phyloP scores from a whole-genome alignment of 1,139 yeast species.

The Protomyces inundatus region DNA sequence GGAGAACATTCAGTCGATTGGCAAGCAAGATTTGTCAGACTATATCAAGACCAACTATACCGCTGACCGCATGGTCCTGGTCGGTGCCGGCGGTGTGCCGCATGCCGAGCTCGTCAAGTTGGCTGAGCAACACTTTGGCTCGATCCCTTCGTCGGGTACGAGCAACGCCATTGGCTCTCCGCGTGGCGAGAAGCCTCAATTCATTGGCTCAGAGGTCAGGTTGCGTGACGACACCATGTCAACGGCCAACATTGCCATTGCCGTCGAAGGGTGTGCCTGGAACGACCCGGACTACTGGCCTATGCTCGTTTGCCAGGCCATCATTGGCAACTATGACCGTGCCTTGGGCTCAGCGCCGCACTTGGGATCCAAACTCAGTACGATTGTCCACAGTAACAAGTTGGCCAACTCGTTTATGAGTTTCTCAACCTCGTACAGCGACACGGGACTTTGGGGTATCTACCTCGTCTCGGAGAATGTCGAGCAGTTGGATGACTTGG shows the following conservation, averaged over 20 bases:
- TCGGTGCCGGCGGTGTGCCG: conserved; percentile 90
- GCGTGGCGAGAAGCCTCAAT: conserved; percentile 63
- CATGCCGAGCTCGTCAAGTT: conserved; percentile 74
- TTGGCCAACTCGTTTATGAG: conserved; percentile 94
- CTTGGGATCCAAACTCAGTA: conserved; percentile 82
- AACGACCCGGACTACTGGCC: conserved; percentile 91
- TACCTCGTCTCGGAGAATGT: conserved; percentile 79
- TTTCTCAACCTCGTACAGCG: conserved; percentile 93
- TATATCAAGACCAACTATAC: conserved; percentile 83
- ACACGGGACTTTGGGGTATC: conserved; percentile 96
- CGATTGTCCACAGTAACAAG: conserved; percentile 65
- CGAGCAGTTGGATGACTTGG: conserved; percentile 58
- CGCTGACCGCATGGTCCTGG: conserved; percentile 96
- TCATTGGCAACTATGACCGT: conserved; percentile 96
- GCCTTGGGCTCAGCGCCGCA: conserved; percentile 80
- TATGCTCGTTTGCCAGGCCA: conserved; percentile 92
- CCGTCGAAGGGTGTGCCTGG: conserved; percentile 99
- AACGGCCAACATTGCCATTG: conserved; percentile 83
- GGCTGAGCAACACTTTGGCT: conserved; percentile 73
- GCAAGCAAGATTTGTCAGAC: conserved; percentile 65
- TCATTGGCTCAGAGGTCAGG: conserved; percentile 80
- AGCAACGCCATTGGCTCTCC: conserved; percentile 71
- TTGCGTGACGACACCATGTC: conserved; percentile 80
- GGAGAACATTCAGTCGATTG: conserved; percentile 74
- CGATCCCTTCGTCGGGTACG: conserved; percentile 58